Percentiles rank a stretch among this genome's conserved stretches.
Evolutionary conservation across 2,329 filamentous ascomycete genomes (phyloP).

Genomic region (Plectosphaerella plurivora): DNA sequence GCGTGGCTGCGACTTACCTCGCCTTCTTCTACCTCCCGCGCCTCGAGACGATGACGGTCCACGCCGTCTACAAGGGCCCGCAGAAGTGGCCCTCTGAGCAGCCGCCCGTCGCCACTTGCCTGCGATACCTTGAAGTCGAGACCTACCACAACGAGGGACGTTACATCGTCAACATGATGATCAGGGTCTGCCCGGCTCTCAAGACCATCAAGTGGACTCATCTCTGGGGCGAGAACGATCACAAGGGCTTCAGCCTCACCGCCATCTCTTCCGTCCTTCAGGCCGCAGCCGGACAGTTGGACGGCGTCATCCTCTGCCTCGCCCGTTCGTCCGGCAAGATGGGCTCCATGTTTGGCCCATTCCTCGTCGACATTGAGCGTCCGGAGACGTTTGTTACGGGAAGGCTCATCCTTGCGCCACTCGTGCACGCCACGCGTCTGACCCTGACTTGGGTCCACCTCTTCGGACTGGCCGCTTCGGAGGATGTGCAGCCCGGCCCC

Average conservation of each 20-base stretch:
- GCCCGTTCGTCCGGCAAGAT: not conserved
- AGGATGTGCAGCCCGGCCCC: not conserved
- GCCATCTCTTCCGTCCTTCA: not conserved
- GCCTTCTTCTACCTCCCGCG: not conserved
- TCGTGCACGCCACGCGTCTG: not conserved
- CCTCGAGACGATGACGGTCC: not conserved
- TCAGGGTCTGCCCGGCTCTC: not conserved
- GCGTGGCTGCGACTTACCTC: not conserved
- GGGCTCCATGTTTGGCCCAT: not conserved
- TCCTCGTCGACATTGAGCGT: not conserved
- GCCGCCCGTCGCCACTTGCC: not conserved
- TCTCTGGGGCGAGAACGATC: not conserved
- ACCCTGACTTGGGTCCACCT: not conserved
- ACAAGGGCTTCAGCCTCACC: not conserved
- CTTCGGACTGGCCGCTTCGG: not conserved
- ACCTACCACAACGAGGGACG: not conserved
- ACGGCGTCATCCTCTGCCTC: not conserved
- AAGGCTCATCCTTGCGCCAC: not conserved
- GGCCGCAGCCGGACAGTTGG: not conserved
- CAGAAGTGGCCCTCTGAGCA: not conserved
- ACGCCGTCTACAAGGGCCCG: not conserved
- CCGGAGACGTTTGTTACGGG: not conserved
- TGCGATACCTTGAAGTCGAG: not conserved
- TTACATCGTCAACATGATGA: not conserved
- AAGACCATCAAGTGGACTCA: not conserved